These are phyloP conservation scores for Trapa bicornis DNA, from an alignment of 345 rosid genomes.

Conservation along the genomic window DNA sequence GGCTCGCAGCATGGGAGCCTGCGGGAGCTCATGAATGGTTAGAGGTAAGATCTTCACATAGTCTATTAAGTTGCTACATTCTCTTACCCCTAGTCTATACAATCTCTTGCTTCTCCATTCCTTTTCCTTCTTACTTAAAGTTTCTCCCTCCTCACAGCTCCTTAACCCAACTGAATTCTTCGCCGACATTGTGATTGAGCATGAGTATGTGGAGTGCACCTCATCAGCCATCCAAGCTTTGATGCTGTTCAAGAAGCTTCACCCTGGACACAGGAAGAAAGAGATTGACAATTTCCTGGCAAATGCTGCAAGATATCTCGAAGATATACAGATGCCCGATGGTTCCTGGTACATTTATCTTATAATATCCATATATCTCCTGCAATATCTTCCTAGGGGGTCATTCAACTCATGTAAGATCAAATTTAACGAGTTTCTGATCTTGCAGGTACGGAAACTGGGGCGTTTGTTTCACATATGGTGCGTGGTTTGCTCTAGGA, in stretches of 20 bases:
- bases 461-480: slow-evolving; percentile 37
- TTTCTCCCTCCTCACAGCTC: slow-evolving; percentile 12
- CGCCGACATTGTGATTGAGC: slow-evolving; percentile 22
- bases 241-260: slow-evolving; percentile 26
- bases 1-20: slow-evolving; percentile 40
- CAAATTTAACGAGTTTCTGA: background rate
- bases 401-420: background rate
- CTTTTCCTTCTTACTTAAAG: background rate
- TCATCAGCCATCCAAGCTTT: slow-evolving; percentile 30
- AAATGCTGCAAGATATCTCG: slow-evolving; percentile 21
- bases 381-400: background rate
- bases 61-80: background rate
- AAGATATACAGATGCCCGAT: slow-evolving; percentile 9
- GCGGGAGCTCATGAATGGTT: slow-evolving; percentile 23
- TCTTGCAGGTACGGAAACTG: slow-evolving; percentile 27
- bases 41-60: slow-evolving; percentile 13
- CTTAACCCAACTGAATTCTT: slow-evolving; percentile 44
- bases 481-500: slow-evolving; percentile 36
- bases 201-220: slow-evolving; percentile 39
- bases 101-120: background rate
- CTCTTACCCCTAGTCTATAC: background rate
- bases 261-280: slow-evolving; percentile 28
- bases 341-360: slow-evolving; percentile 32
- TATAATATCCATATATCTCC: background rate
- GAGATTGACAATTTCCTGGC: slow-evolving; percentile 26